These are phyloP conservation scores for Abelmoschus esculentus DNA, from an alignment of 345 rosid species.

Conservation along the genomic window DNA sequence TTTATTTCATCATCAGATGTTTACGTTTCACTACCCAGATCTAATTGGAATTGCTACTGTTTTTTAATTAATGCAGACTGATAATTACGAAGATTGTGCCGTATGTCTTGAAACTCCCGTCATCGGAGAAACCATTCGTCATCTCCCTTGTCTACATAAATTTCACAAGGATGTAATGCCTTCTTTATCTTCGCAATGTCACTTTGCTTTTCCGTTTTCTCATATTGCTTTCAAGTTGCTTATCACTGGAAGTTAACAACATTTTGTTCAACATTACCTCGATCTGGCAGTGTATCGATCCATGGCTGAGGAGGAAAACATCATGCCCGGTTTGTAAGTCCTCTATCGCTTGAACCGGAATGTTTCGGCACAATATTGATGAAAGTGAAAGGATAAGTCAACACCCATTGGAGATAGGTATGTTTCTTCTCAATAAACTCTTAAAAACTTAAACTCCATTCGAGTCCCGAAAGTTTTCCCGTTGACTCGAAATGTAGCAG, in stretches of 20 bases:
- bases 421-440: background rate
- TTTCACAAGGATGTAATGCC: slow-evolving; percentile 79
- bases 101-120: slow-evolving; percentile 77
- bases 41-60: background rate
- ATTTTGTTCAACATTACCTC: slow-evolving; percentile 3
- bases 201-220: background rate
- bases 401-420: background rate
- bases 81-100: slow-evolving; percentile 65
- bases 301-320: slow-evolving; percentile 71
- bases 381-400: background rate
- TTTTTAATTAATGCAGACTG: slow-evolving; percentile 36
- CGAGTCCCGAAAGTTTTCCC: background rate
- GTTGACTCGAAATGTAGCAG: background rate
- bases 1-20: background rate
- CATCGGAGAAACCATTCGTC: slow-evolving; percentile 73
- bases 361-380: background rate
- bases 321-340: slow-evolving; percentile 91
- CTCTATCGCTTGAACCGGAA: slow-evolving; percentile 38
- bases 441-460: background rate
- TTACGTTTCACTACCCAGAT: background rate
- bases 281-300: slow-evolving; percentile 84
- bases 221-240: background rate
- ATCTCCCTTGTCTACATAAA: slow-evolving; percentile 96
- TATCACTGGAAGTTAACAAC: background rate
- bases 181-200: background rate